Base-by-base conservation (phyloP, 148 eudicot species). In the Pouteria glomerata region DNA sequence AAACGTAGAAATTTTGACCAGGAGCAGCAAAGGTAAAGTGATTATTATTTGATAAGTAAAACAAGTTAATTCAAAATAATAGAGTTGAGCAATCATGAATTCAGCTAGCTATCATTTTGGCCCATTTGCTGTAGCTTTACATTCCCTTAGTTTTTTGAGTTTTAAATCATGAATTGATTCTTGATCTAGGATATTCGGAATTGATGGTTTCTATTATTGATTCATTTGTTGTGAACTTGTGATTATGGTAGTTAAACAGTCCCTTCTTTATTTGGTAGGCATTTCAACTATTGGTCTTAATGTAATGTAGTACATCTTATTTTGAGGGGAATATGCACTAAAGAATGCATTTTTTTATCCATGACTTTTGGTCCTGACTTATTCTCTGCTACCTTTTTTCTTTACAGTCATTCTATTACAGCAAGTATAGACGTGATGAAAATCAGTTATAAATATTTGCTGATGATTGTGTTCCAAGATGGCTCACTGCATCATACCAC, bases 381-480 rank as follows among this genome's bases (percentile, higher is more conserved):
- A 7, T 71, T 2, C 50, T 59, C 29, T 11, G 19, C 41, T 70
- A 37, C 44, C 65, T 68, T 44, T 70, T 74, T 41, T 37, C 57
- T 71, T 55, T 77, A 39, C 94, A 95, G 99, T 95, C 99, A 66
- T 95, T 95, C 84, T 96, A 95, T 41, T 95, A 95, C 57, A 90
- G 97, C 92, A 90, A 92, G 84, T 95, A 95, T 76, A 85, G 97
- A 65, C 94, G 97, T 71, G 97, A 95, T 64, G 97, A 95, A 82
- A 95, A 95, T 76, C 97, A 95, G 77, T 87, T 92, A 12, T 95
- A 95, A 76, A 92, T 95, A 77, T 90, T 90, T 85, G 92, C 99
- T 15, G 99, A 95, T 82, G 99, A 96, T 73, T 83, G 86, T 61
- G 93, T 88, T 47, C 97, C 99, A 34, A 90, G 99, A 80, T 96